Evolutionary conservation across 164 flowering plant genomes (phyloP), one percentile per base, ranked within the genome.

Genomic region (Nelumbo lutea): DNA sequence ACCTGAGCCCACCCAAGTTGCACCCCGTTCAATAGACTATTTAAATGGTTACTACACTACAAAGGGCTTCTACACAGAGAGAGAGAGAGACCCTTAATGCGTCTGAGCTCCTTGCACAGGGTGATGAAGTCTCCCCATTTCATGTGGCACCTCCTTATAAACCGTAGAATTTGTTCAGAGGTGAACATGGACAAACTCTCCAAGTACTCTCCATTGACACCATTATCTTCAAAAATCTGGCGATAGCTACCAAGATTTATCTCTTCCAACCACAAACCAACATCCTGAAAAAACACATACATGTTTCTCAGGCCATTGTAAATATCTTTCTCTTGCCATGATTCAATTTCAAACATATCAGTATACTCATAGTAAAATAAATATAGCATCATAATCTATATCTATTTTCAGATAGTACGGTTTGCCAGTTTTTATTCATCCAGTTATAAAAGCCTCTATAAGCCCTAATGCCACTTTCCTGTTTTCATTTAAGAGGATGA

Each of bases 111-210:
- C 87, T 91, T 94, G 85, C 98, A 91, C n/a, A 92, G 84, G 7
- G 96, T 92, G 70, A 94, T 94, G 71, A 94, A 94, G 81, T 94
- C 98, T 66, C 97, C 98, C 97, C 98, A 94, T 80, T 92, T 94
- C 97, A 94, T 94, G 80, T 91, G 98, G 79, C 96, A 90, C 59
- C 90, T 83, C 77, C 98, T 82, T 51, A 94, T 94, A 82, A 94
- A 94, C 67, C 96, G 83, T 61, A 94, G 91, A 75, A 94, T 92
- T 75, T 94, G 97, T 73, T 94, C 97, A 51, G 97, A 91, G 6
- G 98, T 90, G 78, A 94, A 92, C 96, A 89, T 87, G 52, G 97
- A 92, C 88, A 94, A 85, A 67, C 97, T 87, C 72, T 89, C 97
- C 82, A 94, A 76, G 73, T 94, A 94, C 68, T 92, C 96, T 67